Conservation (phyloP, 139 green algal species). For the Chloropicon primus region DNA sequence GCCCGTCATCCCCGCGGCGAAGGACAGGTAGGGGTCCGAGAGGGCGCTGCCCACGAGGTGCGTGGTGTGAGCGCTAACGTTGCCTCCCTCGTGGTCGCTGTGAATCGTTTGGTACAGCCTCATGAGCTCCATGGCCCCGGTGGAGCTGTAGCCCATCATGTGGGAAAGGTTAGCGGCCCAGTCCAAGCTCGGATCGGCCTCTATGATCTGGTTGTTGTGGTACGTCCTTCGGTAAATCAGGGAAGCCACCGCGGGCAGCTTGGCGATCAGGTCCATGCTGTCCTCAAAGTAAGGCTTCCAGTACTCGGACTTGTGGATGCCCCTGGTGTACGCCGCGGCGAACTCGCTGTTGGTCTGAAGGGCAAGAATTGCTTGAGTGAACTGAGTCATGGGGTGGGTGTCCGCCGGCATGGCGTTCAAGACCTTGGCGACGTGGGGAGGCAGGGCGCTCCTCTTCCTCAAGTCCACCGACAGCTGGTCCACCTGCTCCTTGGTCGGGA, state of each 20-base stretch:
- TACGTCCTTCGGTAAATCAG: slow-evolving; percentile 60
- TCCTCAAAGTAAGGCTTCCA: slow-evolving; percentile 88
- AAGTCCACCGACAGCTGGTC: slow-evolving; percentile 57
- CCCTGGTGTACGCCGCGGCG: slow-evolving; percentile 54
- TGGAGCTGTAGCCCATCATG: slow-evolving; percentile 82
- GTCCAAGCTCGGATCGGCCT: slow-evolving; percentile 46
- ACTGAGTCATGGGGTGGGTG: slow-evolving; percentile 87
- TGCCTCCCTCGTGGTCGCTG: slow-evolving; percentile 66
- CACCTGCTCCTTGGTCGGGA: slow-evolving; percentile 57
- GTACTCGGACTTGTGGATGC: slow-evolving; percentile 81
- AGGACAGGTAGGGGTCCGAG: slow-evolving; percentile 90
- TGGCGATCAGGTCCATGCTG: slow-evolving; percentile 82
- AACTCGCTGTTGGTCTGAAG: slow-evolving; percentile 78
- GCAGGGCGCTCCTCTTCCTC: slow-evolving; percentile 36
- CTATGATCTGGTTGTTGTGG: not conserved
- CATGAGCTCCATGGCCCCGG: slow-evolving; percentile 67
- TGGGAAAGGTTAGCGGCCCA: slow-evolving; percentile 86
- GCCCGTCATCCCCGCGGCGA: slow-evolving; percentile 82
- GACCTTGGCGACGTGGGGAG: slow-evolving; percentile 44
- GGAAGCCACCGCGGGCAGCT: slow-evolving; percentile 75
- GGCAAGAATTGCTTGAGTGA: slow-evolving; percentile 56
- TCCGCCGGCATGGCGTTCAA: slow-evolving; percentile 55
- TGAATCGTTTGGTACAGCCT: slow-evolving; percentile 97
- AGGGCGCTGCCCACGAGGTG: slow-evolving; percentile 89
- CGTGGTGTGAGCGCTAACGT: slow-evolving; percentile 85